These are phyloP conservation scores for Leishmania braziliensis DNA, from an alignment of 208 protist genomes.

Conservation along the genomic window DNA sequence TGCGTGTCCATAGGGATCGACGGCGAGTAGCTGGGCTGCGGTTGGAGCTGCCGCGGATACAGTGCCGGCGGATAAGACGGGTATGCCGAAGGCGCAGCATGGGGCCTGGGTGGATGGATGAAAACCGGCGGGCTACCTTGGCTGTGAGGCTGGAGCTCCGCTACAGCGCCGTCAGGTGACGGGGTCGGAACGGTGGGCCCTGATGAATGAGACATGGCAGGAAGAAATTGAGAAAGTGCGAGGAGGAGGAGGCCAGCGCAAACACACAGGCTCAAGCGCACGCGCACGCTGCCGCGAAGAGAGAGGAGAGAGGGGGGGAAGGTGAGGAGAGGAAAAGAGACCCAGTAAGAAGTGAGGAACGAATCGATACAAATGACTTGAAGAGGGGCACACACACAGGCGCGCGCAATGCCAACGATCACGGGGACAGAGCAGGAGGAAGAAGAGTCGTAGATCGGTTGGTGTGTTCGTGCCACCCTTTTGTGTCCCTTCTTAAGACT, in stretches of 20 bases:
- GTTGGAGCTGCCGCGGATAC: constrained; percentile 9
- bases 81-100: not conserved
- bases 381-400: not conserved
- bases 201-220: constrained; percentile 1
- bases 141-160: not conserved
- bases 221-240: too few species aligned
- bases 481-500: not conserved
- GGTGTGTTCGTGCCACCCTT: not conserved
- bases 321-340: not conserved
- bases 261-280: not conserved
- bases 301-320: not conserved
- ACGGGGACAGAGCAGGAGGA: not conserved
- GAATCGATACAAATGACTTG: not conserved
- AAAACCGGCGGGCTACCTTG: not conserved
- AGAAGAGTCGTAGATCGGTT: not conserved
- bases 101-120: not conserved
- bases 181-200: not conserved
- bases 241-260: not conserved
- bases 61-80: constrained; percentile 4
- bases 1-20: constrained; percentile 1
- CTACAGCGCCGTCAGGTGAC: not conserved
- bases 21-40: constrained; percentile 14
- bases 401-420: not conserved
- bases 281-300: not conserved
- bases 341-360: not conserved